These are phyloP conservation scores for Arthrobotrys entomopaga DNA, from an alignment of 2,329 filamentous ascomycete genomes.

Conservation along the genomic window DNA sequence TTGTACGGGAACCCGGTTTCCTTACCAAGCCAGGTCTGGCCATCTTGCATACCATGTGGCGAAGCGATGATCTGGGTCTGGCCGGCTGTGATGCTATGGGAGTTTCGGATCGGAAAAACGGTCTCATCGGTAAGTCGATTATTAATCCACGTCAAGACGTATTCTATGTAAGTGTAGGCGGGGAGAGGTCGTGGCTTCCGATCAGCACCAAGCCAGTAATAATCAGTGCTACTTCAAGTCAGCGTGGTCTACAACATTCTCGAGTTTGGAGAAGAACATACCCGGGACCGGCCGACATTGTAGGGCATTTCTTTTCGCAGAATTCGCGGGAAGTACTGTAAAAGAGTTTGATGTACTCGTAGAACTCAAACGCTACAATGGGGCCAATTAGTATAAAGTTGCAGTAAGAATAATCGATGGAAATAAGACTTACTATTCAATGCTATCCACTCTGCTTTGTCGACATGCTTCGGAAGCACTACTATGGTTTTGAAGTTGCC, in stretches of 20 bases:
- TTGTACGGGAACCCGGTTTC: constrained; percentile 90
- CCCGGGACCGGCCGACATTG: constrained; percentile 90
- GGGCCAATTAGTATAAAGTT: not conserved
- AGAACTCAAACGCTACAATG: constrained; percentile 58
- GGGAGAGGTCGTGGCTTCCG: constrained; percentile 59
- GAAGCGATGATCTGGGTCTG: constrained; percentile 66
- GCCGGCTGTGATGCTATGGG: constrained; percentile 59
- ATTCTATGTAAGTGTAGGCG: constrained; percentile 59
- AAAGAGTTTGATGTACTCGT: constrained; percentile 59
- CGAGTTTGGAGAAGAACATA: constrained; percentile 66
- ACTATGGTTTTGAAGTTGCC: constrained; percentile 97
- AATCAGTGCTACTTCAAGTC: constrained; percentile 56
- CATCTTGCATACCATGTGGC: constrained; percentile 70
- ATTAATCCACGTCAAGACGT: constrained; percentile 59
- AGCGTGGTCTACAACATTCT: constrained; percentile 5
- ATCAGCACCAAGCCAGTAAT: constrained; percentile 59
- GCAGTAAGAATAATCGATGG: not conserved
- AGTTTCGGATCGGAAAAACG: constrained; percentile 59
- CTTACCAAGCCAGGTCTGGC: constrained; percentile 84
- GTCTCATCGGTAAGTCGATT: constrained; percentile 59
- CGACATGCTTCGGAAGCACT: constrained; percentile 89
- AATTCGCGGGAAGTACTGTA: constrained; percentile 80
- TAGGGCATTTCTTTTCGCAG: constrained; percentile 80
- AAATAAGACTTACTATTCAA: constrained; percentile 79
- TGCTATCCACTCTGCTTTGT: constrained; percentile 93